Base-by-base conservation (phyloP, 345 rosid genomes). In the Iberis pinnata region DNA sequence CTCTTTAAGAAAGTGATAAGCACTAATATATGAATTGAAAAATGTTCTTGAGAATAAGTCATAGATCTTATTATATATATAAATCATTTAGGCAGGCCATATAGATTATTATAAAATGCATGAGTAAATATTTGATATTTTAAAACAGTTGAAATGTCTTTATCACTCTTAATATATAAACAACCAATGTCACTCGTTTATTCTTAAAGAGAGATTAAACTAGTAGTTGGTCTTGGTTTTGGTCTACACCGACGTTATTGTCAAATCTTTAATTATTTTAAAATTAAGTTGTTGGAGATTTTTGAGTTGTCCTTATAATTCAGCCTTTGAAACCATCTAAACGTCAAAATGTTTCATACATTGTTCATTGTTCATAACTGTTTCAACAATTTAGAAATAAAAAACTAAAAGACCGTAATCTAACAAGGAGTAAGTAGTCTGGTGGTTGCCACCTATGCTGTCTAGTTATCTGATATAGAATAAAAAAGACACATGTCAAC, bases 51-150 rank as follows among this genome's bases (percentile, higher is more conserved):
- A 52, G 54, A 63, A 53, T 45, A 11, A 14, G 49, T 55, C 56
- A n/a, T 39, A 16, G 27, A 46, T 29, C 56, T 31, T 6, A 8
- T 38, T 54, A 49, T 18, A 42, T 53, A 54, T 38, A 38, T 12
- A 46, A 55, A 17, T 24, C 35, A 15, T 20, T 39, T 46, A 35
- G 56, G 35, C 35, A 47, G 22, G 11, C 18, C 10, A 40, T 54
- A 43, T 32, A 47, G 19, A 31, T 9, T 32, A 22, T 40, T 56
- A 39, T 39, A 48, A 64, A 33, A 13, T 42, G 58, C 70, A 65
- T 65, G 70, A 24, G 33, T 58, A n/a, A n/a, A n/a, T n/a, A 42
- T 49, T 65, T 56, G 39, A 49, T 49, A 12, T 33, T 64, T 35
- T 22, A 40, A 41, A 65, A 24, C 40, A 39, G 63, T 56, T 64